Base-by-base conservation (phyloP, 208 protist species). In the Trypanosoma scelopori region DNA sequence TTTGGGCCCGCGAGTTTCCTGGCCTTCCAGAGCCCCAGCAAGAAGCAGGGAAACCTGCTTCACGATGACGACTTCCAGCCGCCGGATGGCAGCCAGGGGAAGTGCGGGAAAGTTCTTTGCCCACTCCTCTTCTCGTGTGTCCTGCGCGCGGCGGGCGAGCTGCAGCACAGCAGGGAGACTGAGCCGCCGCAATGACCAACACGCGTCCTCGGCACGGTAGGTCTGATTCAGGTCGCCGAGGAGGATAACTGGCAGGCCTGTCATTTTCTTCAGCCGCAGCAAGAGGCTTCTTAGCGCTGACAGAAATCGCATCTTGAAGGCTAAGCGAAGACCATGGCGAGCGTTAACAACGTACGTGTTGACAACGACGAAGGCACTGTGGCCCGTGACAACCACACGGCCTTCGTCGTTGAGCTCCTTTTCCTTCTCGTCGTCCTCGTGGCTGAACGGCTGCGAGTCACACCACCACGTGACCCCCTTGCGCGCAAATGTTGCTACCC, bases 271-370 rank as follows among this genome's bases (percentile, higher is more conserved):
- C 28, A 90, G 57, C 22, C 65, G 59, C 9, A 70, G 53, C 65
- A 92, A 57, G 20, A 85, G 48, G 0, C 37, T 47, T 51, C 76
- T 68, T 52, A 96, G 47, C 16, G 77, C 65, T 0, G 23, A 12
- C 11, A 96, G 50, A 47, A 94, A 96, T 30, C 56, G 60, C 46
- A 74, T 67, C 71, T 94, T 96, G 76, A 78, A 86, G 12, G 16
- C 65, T 6, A 64, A 55, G 5, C 91, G 82, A 0, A 49, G 50
- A 18, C 91, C 86, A 23, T 84, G 64, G 13, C 91, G 73, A 15
- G 79, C 79, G 62, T 96, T 96, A 1, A 89, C 87, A 50, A 96
- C 91, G 74, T 96, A 96, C 37, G 92, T 86, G 73, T 96, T 96
- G 5, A 96, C 71, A 22, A 96, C 62, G 23, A 90, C 84, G 65